Evolutionary conservation across 495 filamentous ascomycete genomes (phyloP).

Genomic region (Aspergillus leporis): DNA sequence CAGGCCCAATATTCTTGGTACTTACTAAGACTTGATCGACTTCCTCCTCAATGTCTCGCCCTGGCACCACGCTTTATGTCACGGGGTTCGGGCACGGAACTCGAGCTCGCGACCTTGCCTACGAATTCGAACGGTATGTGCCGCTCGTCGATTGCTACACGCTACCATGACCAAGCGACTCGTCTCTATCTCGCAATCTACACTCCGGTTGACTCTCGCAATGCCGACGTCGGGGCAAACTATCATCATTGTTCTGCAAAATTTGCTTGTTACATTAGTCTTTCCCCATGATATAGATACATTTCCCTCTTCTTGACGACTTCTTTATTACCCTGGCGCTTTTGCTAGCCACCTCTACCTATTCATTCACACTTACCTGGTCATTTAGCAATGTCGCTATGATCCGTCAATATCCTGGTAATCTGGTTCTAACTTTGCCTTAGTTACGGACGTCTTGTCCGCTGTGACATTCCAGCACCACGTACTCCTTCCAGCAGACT

Average conservation of each 20-base stretch:
- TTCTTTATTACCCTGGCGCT: not conserved
- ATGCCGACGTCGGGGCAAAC: conserved; percentile 20
- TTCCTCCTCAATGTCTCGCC: conserved; percentile 72
- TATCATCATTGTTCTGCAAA: conserved; percentile 10
- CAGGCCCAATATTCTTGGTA: not conserved
- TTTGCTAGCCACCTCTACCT: not conserved
- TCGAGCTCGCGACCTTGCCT: conserved; percentile 98
- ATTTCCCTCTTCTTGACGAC: not conserved
- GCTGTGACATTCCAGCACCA: conserved; percentile 97
- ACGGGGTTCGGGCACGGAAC: conserved; percentile 98
- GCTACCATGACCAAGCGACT: conserved; percentile 31
- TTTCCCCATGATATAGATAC: not conserved
- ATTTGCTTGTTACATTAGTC: conserved; percentile 8
- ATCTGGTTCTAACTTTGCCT: not conserved
- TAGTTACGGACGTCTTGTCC: conserved; percentile 97
- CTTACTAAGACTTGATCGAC: not conserved
- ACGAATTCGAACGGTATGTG: conserved; percentile 99
- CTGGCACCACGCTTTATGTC: conserved; percentile 94
- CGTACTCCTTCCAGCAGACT: conserved; percentile 88
- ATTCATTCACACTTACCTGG: not conserved
- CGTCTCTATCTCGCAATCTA: conserved; percentile 25
- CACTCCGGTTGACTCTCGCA: conserved; percentile 15
- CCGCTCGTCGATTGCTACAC: conserved; percentile 55
- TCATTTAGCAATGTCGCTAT: not conserved
- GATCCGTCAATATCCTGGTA: not conserved